These are phyloP conservation scores for Boletus subcaerulescens DNA, from an alignment of 768 basidiomycete genomes.

Conservation along the genomic window DNA sequence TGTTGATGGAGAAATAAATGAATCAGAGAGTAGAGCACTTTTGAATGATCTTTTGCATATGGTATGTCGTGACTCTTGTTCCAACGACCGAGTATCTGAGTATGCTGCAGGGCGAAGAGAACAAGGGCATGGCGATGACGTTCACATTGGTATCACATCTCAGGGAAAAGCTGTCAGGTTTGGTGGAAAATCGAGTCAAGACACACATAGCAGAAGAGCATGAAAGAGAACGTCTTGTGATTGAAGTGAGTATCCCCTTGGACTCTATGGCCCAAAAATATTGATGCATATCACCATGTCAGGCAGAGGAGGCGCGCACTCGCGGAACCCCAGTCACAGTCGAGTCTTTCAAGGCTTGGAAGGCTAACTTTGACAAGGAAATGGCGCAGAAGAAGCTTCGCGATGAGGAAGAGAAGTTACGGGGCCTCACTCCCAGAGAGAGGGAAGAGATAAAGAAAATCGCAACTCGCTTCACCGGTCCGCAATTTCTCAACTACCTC, in stretches of 20 bases:
- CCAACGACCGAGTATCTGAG: neutral
- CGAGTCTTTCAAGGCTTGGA: constrained; percentile 81
- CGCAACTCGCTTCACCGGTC: constrained; percentile 65
- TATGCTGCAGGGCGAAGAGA: constrained; percentile 67
- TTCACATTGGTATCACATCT: constrained; percentile 89
- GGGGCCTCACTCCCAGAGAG: constrained; percentile 71
- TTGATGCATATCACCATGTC: constrained; percentile 4
- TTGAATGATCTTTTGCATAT: constrained; percentile 55
- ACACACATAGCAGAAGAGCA: constrained; percentile 55
- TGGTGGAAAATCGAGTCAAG: constrained; percentile 61
- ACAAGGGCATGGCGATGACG: constrained; percentile 95
- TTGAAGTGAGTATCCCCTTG: constrained; percentile 57
- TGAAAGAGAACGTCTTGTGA: constrained; percentile 68
- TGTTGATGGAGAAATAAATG: constrained; percentile 62
- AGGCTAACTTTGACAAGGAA: constrained; percentile 72
- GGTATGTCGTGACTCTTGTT: constrained; percentile 37
- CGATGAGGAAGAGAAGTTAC: constrained; percentile 79
- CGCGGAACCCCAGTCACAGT: constrained; percentile 90
- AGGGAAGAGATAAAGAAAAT: constrained; percentile 77
- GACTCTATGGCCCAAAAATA: neutral
- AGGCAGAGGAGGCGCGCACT: constrained; percentile 87
- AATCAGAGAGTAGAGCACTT: constrained; percentile 52
- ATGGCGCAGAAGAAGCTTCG: constrained; percentile 50
- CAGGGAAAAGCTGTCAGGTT: constrained; percentile 65
- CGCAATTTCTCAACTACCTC: constrained; percentile 15